A percentile compares a stretch with the other conserved stretches of the same genome.
Conservation (phyloP, 2,329 filamentous ascomycete species). For the Coleophoma cylindrospora region DNA sequence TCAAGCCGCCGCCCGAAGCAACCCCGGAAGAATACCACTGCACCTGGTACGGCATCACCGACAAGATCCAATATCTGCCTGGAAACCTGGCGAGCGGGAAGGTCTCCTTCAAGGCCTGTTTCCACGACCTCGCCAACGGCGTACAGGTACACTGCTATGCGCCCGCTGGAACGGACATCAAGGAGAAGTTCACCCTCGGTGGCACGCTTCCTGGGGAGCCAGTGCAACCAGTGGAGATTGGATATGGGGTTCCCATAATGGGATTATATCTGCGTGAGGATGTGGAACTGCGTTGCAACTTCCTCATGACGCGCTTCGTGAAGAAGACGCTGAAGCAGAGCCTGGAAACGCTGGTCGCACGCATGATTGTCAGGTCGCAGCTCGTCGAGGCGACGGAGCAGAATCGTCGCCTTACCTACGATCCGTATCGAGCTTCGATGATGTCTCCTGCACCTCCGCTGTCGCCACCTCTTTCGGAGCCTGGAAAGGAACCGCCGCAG, state of each 20-base stretch:
- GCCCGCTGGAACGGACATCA: constrained; percentile 73
- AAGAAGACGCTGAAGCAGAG: constrained; percentile 75
- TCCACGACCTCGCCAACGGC: constrained; percentile 66
- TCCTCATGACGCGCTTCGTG: constrained; percentile 69
- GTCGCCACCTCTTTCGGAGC: background rate
- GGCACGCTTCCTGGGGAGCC: constrained; percentile 68
- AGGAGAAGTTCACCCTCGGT: constrained; percentile 69
- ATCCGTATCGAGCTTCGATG: background rate
- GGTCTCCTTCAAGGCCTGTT: constrained; percentile 74
- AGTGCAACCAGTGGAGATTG: constrained; percentile 58
- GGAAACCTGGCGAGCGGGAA: constrained; percentile 55
- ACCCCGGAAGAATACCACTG: constrained; percentile 65
- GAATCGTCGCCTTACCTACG: constrained; percentile 12
- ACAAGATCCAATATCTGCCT: constrained; percentile 71
- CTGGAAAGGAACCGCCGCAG: background rate
- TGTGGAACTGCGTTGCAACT: constrained; percentile 73
- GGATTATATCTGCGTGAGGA: constrained; percentile 80
- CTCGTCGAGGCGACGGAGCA: constrained; percentile 17
- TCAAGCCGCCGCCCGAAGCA: constrained; percentile 62
- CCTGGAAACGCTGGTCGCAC: constrained; percentile 65
- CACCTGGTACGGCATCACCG: constrained; percentile 74
- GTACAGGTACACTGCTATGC: constrained; percentile 80
- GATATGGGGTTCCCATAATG: constrained; percentile 55
- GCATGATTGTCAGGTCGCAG: constrained; percentile 47
- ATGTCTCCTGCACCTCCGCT: background rate